Base-by-base conservation (phyloP, 164 flowering plant genomes). In the Umbilicus rupestris region DNA sequence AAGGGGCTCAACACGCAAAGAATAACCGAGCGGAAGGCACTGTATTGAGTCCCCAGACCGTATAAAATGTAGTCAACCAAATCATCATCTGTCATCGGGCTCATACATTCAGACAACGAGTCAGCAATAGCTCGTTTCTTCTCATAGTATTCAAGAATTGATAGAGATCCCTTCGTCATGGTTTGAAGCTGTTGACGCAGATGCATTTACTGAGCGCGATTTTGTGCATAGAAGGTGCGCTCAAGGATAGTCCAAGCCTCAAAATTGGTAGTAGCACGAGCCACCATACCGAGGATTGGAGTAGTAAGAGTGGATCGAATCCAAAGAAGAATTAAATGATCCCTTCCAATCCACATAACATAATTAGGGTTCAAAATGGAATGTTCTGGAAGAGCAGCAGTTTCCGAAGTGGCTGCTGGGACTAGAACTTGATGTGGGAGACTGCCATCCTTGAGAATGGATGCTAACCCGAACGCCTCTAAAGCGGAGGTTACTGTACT, bases 71-170 rank as follows among this genome's bases (percentile, higher is more conserved):
- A 57, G 16, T 0, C 62, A 26, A 57, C 52, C 52, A 57, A 15
- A 24, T 57, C 62, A 26, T 24, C 62, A 57, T 57, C 62, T 26
- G 62, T 24, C 1, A 57, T 9, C 1, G 31, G 31, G 9, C 62
- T 22, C 62, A 57, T 57, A 57, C 62, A 57, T 57, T 22, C 31
- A 12, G 19, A 8, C 7, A 22, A 30, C 1, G 62, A 22, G 31
- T 57, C 31, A 24, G 62, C 62, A 10, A 57, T 24, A 17, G 62
- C 62, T 10, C 62, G 30, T 15, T 57, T 57, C 62, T 57, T 57
- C 31, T 57, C 62, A 26, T 57, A 57, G 30, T 57, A 57, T 10
- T 57, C 62, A 57, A 57, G 62, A 24, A 57, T 24, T 1, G 62
- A 57, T 10, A 26, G 10, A 1, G 62, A 57, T 20, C 62, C 62